phyloP scores from a whole-genome alignment of 2,329 filamentous ascomycete species.

The Pseudocercospora macadamiae region DNA sequence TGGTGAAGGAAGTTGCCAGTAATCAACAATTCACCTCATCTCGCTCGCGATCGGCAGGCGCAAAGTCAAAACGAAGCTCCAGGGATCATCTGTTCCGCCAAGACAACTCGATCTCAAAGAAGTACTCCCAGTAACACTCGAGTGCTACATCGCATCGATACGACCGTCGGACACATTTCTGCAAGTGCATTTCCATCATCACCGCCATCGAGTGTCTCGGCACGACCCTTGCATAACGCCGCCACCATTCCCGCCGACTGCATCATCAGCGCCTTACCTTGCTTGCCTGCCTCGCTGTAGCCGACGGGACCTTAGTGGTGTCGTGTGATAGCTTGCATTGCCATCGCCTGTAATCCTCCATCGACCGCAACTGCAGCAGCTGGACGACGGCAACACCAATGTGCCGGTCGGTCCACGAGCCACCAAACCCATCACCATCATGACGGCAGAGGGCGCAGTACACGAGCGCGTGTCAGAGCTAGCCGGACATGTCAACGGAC shows the following conservation, averaged over 20 bases:
- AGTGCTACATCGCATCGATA: background rate
- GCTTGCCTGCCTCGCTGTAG: background rate
- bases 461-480: slow-evolving; percentile 46
- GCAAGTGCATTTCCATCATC: background rate
- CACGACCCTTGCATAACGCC: background rate
- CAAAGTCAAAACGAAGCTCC: background rate
- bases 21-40: background rate
- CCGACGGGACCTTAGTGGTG: background rate
- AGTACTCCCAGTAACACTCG: too few species aligned
- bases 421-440: slow-evolving; percentile 21
- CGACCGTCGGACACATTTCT: background rate
- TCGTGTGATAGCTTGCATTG: slow-evolving; percentile 1
- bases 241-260: background rate
- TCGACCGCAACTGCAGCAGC: background rate
- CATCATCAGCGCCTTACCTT: background rate
- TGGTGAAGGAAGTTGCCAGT: background rate
- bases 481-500: slow-evolving; percentile 42
- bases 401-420: slow-evolving; percentile 22
- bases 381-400: slow-evolving; percentile 16
- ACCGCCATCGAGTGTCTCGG: background rate
- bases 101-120: too few species aligned
- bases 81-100: background rate
- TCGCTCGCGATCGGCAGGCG: background rate
- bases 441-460: slow-evolving; percentile 30
- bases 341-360: slow-evolving; percentile 1